phyloP scores from a whole-genome alignment of 306 rosid species.

The Acacia acuminata region DNA sequence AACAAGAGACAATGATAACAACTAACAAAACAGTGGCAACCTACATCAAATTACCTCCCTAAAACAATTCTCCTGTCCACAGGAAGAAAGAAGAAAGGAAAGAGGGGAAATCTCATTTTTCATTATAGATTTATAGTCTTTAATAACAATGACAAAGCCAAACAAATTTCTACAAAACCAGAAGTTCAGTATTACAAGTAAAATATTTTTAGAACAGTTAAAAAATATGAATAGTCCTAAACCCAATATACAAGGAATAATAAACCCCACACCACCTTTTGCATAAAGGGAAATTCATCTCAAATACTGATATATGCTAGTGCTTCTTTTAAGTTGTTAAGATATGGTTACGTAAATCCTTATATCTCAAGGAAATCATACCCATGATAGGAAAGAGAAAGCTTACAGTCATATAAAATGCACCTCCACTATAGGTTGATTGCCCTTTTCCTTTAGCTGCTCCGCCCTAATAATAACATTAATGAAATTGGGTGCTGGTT shows the following conservation, averaged over 20 bases:
- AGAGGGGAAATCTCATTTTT: neutral
- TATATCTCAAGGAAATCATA: neutral
- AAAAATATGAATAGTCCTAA: too few species aligned
- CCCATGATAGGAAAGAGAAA: neutral
- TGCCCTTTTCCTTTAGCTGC: neutral
- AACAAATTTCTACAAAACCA: neutral
- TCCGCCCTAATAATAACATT: neutral
- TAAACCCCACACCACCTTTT: neutral
- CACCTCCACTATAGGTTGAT: neutral
- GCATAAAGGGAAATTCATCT: neutral
- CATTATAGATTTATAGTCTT: neutral
- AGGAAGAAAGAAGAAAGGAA: neutral
- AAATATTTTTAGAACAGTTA: too few species aligned
- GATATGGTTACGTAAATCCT: neutral
- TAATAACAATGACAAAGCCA: neutral
- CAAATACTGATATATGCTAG: neutral
- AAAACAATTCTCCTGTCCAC: constrained; percentile 5
- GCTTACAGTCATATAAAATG: neutral
- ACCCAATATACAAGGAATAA: neutral
- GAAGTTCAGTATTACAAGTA: too few species aligned
- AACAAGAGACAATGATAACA: neutral
- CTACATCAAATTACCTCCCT: constrained; percentile 17
- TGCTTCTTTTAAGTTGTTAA: neutral
- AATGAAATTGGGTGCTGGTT: neutral
- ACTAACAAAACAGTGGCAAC: constrained; percentile 12